A percentile compares a stretch with the other conserved stretches of the same genome.
Evolutionary conservation across 78 protist species (phyloP).

Genomic region (Dictyostelium citrinum): DNA sequence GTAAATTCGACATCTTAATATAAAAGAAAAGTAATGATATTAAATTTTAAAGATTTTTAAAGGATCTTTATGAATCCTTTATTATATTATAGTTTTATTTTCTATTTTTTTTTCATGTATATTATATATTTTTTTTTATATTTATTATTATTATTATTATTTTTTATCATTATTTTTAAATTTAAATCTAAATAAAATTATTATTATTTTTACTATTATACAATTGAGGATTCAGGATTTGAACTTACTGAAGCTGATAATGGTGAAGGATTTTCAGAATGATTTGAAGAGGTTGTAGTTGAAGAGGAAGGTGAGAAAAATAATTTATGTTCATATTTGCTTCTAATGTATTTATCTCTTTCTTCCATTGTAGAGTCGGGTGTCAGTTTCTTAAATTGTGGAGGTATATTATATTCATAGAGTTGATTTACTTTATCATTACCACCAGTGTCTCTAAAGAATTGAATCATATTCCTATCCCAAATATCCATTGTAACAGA

Average conservation of each 20-base stretch:
- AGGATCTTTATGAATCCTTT: too few relatives aligned
- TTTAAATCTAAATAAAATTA: neutral
- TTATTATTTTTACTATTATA: neutral
- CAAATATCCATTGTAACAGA: constrained; percentile 81
- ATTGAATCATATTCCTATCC: constrained; percentile 27
- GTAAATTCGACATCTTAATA: too few relatives aligned
- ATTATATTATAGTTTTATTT: too few relatives aligned
- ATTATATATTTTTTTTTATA: neutral
- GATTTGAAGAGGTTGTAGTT: neutral
- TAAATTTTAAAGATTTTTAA: too few relatives aligned
- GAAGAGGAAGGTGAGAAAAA: constrained; percentile 3
- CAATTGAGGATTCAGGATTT: neutral
- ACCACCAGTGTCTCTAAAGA: constrained; percentile 52
- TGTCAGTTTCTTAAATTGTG: constrained; percentile 12
- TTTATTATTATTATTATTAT: neutral
- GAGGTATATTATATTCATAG: constrained; percentile 56
- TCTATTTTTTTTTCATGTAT: too few relatives aligned
- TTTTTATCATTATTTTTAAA: neutral
- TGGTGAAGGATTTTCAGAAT: neutral
- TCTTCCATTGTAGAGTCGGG: constrained; percentile 31
- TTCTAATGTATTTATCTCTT: constrained; percentile 56
- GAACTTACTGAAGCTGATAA: neutral
- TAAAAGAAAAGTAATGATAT: too few relatives aligned
- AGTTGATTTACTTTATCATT: constrained; percentile 64
- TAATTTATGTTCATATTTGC: constrained; percentile 66